Base-by-base conservation (phyloP, 768 basidiomycete species). In the Flagelloscypha sp. region DNA sequence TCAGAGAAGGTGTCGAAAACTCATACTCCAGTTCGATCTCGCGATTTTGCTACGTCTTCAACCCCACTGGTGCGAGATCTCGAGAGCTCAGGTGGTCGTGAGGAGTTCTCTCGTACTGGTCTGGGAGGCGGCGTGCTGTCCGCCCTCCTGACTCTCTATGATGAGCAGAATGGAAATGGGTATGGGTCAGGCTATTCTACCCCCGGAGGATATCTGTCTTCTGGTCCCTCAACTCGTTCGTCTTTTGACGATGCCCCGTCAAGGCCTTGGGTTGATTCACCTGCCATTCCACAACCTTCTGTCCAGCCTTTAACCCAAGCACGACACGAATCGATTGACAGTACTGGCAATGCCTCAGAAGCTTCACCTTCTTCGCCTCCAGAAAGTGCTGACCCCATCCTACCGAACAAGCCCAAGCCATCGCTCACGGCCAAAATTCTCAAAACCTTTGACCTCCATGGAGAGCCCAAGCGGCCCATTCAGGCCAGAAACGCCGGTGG, bases 111-210 rank as follows among this genome's bases (percentile, higher is more conserved):
- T n/a, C n/a, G n/a, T n/a, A n/a, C n/a, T n/a, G n/a, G n/a, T n/a
- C n/a, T n/a, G 4, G 67, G 62, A 0, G 66, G 64, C 8, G 79
- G 82, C 11, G 72, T 86, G 5, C 63, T 86, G 4, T 76, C 79
- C 2, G 66, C 81, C 1, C 53, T 86, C 25, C 59, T 87, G 29
- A 66, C 77, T 13, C 62, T 84, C 16, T 83, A 84, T 48, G 72
- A 63, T 45, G 59, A 58, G 18, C 58, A 64, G 9, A 53, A 47
- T n/a, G n/a, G n/a, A n/a, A n/a, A n/a, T n/a, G n/a, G n/a, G n/a
- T n/a, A n/a, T n/a, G n/a, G n/a, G n/a, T n/a, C n/a, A n/a, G n/a
- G n/a, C n/a, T n/a, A n/a, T n/a, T n/a, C n/a, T n/a, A n/a, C n/a
- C n/a, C n/a, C n/a, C n/a, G n/a, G n/a, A n/a, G n/a, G n/a, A n/a